Evolutionary conservation across 2,329 filamentous ascomycete species (phyloP).

Genomic region (Trichoderma sp.): DNA sequence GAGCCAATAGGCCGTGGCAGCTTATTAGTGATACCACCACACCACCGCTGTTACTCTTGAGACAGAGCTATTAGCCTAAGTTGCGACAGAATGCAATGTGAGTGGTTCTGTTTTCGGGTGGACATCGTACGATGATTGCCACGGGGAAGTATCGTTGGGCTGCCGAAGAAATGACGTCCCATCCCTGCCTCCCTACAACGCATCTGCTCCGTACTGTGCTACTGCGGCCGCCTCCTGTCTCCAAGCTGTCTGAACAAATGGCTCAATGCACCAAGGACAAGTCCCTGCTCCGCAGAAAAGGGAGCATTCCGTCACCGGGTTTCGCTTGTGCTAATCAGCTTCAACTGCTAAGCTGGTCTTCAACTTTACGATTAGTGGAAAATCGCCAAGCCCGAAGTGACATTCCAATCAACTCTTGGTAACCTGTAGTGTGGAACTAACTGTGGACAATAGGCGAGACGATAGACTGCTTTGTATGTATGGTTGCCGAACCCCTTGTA

Average conservation of each 20-base stretch:
- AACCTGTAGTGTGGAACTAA: not conserved
- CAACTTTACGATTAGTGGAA: not conserved
- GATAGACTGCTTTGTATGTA: not conserved
- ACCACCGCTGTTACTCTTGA: not conserved
- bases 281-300: not conserved
- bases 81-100: not conserved
- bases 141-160: not conserved
- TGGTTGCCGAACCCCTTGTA: not conserved
- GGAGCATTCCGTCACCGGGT: not conserved
- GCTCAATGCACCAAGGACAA: not conserved
- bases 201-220: not conserved
- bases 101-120: not conserved
- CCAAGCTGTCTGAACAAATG: not conserved
- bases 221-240: not conserved
- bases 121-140: conserved; percentile 2
- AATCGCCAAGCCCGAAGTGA: not conserved
- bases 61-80: conserved; percentile 7
- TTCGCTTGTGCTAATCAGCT: not conserved
- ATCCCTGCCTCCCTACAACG: not conserved
- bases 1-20: not conserved
- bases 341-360: not conserved
- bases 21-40: not conserved
- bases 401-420: not conserved
- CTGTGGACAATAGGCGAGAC: not conserved
- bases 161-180: not conserved